Percentiles rank a stretch among this genome's conserved stretches.
These are phyloP conservation scores for Backusella morwellensis DNA, from an alignment of 192 early-diverging fungal species.

Conservation along the genomic window DNA sequence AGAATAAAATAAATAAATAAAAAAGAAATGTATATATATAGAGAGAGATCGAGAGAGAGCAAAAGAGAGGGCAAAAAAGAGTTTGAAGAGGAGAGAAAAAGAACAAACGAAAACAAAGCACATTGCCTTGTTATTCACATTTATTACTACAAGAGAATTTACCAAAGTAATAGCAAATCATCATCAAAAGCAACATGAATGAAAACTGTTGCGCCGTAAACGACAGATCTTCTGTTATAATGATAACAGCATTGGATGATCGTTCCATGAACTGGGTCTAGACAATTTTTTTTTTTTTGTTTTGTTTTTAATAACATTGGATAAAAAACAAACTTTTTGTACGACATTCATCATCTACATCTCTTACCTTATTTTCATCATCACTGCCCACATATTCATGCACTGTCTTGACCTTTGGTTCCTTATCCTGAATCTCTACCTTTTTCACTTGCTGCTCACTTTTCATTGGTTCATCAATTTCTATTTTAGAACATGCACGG, in stretches of 20 bases:
- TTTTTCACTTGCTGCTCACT: background rate
- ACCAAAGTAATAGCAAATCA: conserved; percentile 32
- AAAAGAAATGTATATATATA: background rate
- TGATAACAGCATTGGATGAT: conserved; percentile 9
- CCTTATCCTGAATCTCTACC: background rate
- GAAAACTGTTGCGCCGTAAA: conserved; percentile 33
- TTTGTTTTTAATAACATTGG: background rate
- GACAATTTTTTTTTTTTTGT: background rate
- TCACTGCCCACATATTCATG: background rate
- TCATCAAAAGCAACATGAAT: conserved; percentile 27
- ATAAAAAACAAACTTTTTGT: background rate
- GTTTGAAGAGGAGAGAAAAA: background rate
- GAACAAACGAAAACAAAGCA: background rate
- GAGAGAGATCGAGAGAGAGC: background rate
- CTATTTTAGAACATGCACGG: background rate
- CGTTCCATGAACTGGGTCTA: background rate
- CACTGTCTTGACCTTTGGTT: background rate
- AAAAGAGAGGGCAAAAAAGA: background rate
- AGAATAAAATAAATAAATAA: background rate
- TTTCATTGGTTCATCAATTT: background rate
- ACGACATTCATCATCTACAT: background rate
- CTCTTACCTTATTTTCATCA: background rate
- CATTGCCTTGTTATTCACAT: background rate
- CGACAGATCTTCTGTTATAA: conserved; percentile 30
- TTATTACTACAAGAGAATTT: conserved; percentile 28